Evolutionary conservation across 2,329 filamentous ascomycete species (phyloP).

Genomic region (Phaeosphaeriaceae sp.): DNA sequence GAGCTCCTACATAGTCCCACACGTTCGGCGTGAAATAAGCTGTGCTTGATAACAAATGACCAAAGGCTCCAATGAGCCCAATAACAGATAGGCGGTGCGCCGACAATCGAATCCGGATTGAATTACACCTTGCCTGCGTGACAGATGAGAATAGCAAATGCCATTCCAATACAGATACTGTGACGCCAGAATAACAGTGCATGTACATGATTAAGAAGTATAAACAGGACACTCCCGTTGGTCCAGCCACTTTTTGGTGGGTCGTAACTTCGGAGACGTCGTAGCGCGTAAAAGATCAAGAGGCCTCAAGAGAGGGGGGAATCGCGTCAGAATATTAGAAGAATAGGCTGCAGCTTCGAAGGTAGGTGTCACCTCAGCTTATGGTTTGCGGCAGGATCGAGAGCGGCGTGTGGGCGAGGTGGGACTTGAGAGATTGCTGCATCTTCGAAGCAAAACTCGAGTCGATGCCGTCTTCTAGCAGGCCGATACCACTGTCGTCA

Average conservation of each 20-base stretch:
- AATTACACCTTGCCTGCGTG: background rate
- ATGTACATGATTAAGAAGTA: constrained; percentile 35
- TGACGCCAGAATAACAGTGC: constrained; percentile 1
- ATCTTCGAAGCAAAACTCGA: constrained; percentile 39
- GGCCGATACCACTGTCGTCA: constrained; percentile 45
- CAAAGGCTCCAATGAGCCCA: background rate
- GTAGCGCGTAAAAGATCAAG: constrained; percentile 13
- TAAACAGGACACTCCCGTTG: constrained; percentile 32
- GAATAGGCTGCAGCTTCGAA: background rate
- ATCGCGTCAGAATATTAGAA: background rate
- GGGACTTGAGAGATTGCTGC: constrained; percentile 27
- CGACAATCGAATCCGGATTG: background rate
- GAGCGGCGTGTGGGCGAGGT: constrained; percentile 29
- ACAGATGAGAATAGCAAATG: background rate
- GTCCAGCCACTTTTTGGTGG: constrained; percentile 34
- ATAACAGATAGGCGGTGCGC: background rate
- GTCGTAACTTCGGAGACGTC: constrained; percentile 43
- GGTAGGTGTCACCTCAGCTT: constrained; percentile 11
- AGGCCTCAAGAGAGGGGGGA: background rate
- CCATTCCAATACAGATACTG: background rate
- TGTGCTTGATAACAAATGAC: background rate
- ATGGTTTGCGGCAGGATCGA: constrained; percentile 23
- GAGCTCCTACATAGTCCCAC: background rate
- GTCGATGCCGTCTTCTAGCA: constrained; percentile 45
- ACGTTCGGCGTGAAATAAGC: background rate